Evolutionary conservation across 148 eudicot species (phyloP).

Genomic region (Cornus controversa): DNA sequence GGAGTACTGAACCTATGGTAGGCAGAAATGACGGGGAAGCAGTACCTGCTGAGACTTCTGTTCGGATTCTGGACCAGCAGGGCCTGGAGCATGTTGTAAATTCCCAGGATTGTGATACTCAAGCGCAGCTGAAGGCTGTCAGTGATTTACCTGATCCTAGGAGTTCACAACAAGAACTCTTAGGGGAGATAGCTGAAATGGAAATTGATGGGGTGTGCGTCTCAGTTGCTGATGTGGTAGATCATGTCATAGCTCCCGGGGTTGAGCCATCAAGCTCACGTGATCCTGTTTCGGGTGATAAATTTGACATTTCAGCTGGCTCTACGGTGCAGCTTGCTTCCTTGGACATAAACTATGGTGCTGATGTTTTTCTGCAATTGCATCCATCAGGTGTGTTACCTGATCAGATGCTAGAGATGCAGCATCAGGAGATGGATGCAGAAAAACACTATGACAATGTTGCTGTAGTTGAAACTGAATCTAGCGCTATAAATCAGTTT

Average conservation of each 20-base stretch:
- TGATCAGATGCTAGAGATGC: slow-evolving; percentile 30
- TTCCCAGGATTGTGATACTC: slow-evolving; percentile 17
- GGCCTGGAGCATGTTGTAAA: slow-evolving; percentile 12
- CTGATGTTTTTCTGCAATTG: slow-evolving; percentile 16
- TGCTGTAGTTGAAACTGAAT: background rate
- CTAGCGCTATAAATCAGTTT: slow-evolving; percentile 11
- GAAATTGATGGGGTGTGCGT: slow-evolving; percentile 24
- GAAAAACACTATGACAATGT: slow-evolving; percentile 11
- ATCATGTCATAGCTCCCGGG: too few species aligned
- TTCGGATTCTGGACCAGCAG: slow-evolving; percentile 1
- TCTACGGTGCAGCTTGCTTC: slow-evolving; percentile 18
- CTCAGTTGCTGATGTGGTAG: slow-evolving; percentile 26
- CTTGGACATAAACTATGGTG: slow-evolving; percentile 19
- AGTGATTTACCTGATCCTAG: slow-evolving; percentile 28
- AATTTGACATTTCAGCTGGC: slow-evolving; percentile 24
- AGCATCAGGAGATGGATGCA: slow-evolving; percentile 24
- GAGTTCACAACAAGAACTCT: slow-evolving; percentile 22
- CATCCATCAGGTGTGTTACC: slow-evolving; percentile 24
- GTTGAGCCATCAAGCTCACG: too few species aligned
- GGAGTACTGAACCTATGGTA: slow-evolving; percentile 18
- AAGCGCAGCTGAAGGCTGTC: slow-evolving; percentile 23
- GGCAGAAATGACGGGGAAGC: slow-evolving; percentile 19
- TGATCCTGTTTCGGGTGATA: slow-evolving; percentile 28
- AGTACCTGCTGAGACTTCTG: slow-evolving; percentile 14
- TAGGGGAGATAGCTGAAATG: slow-evolving; percentile 21